Evolutionary conservation across 805 yeast genomes (phyloP).

Genomic region (Jamesozyma spencerorum): DNA sequence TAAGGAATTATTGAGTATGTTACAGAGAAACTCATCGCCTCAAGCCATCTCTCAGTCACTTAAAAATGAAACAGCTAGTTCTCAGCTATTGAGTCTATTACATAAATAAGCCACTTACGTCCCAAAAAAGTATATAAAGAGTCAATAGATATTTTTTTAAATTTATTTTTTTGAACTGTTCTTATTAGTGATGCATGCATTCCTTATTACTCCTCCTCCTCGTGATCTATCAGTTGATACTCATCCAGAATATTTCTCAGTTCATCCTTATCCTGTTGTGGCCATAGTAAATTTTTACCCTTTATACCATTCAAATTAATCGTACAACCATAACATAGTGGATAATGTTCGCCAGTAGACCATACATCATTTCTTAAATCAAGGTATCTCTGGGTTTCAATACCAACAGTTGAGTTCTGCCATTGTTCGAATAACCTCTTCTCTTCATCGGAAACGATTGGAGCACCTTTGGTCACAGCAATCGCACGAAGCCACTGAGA

Average conservation of each 20-base stretch:
- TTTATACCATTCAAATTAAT: slow-evolving; percentile 45
- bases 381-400: slow-evolving; percentile 11
- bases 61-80: not conserved
- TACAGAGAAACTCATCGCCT: slow-evolving; percentile 2
- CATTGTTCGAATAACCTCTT: slow-evolving; percentile 29
- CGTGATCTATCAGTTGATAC: slow-evolving; percentile 37
- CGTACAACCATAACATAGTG: slow-evolving; percentile 71
- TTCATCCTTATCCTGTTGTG: slow-evolving; percentile 24
- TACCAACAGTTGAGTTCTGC: slow-evolving; percentile 22
- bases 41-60: not conserved
- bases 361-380: slow-evolving; percentile 16
- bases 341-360: slow-evolving; percentile 13
- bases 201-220: slow-evolving; percentile 2
- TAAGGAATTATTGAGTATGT: slow-evolving; percentile 6
- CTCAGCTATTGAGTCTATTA: slow-evolving; percentile 1
- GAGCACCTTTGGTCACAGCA: slow-evolving; percentile 50
- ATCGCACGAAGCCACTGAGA: slow-evolving; percentile 58
- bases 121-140: not conserved
- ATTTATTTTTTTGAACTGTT: not conserved
- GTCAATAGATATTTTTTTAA: not conserved
- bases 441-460: slow-evolving; percentile 39
- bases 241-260: slow-evolving; percentile 38
- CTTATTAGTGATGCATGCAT: not conserved
- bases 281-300: slow-evolving; percentile 33
- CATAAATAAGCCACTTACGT: not conserved